A percentile compares a stretch with the other conserved stretches of the same genome.
Conservation (phyloP, 2,329 filamentous ascomycete species). For the Diaporthe citrichinensis region DNA sequence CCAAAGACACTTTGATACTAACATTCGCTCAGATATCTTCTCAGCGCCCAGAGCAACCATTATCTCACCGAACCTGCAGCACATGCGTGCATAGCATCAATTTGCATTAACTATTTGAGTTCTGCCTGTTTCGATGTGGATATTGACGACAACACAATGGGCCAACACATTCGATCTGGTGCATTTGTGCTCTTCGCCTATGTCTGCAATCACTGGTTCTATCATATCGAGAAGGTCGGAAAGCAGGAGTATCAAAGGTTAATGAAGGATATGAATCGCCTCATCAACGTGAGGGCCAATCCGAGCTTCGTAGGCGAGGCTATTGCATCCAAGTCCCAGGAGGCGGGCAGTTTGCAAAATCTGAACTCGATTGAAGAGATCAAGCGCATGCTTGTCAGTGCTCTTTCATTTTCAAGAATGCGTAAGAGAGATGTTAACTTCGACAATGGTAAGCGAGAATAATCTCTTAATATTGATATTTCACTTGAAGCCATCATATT, state of each 20-base stretch:
- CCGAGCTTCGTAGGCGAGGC: neutral
- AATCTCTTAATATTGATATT: neutral
- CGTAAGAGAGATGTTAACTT: neutral
- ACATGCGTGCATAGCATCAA: neutral
- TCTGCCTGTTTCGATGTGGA: neutral
- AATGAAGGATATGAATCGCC: neutral
- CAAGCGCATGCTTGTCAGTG: neutral
- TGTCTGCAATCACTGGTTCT: neutral
- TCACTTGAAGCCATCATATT: neutral
- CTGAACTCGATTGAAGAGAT: neutral
- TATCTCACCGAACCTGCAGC: neutral
- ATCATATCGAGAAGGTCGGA: neutral
- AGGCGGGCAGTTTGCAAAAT: neutral
- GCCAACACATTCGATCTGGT: neutral
- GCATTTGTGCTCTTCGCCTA: neutral
- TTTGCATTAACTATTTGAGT: neutral
- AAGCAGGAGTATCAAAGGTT: neutral
- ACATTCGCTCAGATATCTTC: neutral
- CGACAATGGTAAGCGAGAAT: neutral
- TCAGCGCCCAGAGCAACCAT: neutral
- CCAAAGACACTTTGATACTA: neutral
- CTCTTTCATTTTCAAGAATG: neutral
- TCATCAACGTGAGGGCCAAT: neutral
- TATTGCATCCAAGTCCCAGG: neutral
- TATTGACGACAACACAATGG: neutral